A percentile compares a stretch with the other conserved stretches of the same genome.
Evolutionary conservation across 2,329 filamentous ascomycete species (phyloP).

Genomic region (Coniochaeta ligniaria): DNA sequence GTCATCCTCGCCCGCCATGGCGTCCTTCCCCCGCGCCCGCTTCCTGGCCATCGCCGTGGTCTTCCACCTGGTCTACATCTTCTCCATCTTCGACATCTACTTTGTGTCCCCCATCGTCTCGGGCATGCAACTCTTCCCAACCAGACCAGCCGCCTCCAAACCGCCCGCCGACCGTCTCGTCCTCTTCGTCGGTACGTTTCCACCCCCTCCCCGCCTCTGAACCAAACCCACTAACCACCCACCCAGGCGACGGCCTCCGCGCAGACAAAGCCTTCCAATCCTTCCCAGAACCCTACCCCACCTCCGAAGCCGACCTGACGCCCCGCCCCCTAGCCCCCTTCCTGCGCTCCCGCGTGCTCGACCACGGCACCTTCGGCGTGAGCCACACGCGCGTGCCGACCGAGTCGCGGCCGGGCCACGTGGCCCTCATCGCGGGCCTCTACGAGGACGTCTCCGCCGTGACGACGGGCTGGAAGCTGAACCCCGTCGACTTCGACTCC

Average conservation of each 20-base stretch:
- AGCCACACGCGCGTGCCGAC: conserved; percentile 96
- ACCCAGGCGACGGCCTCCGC: conserved; percentile 68
- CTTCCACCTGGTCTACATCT: conserved; percentile 91
- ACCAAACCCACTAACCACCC: neutral
- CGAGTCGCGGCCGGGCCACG: conserved; percentile 92
- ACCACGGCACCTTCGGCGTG: conserved; percentile 91
- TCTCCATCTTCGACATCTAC: conserved; percentile 97
- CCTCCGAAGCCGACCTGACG: conserved; percentile 55
- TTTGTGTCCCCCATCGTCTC: conserved; percentile 96
- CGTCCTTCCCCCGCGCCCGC: conserved; percentile 57
- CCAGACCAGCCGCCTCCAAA: conserved; percentile 49
- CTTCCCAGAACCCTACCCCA: conserved; percentile 76
- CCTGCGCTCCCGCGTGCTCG: conserved; percentile 78
- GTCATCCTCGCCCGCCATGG: conserved; percentile 33
- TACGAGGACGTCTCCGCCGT: conserved; percentile 98
- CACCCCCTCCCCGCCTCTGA: neutral
- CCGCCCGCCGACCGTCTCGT: conserved; percentile 86
- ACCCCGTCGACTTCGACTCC: conserved; percentile 97
- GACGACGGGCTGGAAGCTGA: conserved; percentile 96
- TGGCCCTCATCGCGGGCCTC: conserved; percentile 89
- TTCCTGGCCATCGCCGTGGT: conserved; percentile 84
- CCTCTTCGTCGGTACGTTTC: conserved; percentile 71
- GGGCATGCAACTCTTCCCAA: conserved; percentile 79
- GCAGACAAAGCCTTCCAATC: conserved; percentile 97
- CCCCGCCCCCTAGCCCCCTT: conserved; percentile 84